Conservation (phyloP, 164 flowering plant species). For the Annona cherimola region DNA sequence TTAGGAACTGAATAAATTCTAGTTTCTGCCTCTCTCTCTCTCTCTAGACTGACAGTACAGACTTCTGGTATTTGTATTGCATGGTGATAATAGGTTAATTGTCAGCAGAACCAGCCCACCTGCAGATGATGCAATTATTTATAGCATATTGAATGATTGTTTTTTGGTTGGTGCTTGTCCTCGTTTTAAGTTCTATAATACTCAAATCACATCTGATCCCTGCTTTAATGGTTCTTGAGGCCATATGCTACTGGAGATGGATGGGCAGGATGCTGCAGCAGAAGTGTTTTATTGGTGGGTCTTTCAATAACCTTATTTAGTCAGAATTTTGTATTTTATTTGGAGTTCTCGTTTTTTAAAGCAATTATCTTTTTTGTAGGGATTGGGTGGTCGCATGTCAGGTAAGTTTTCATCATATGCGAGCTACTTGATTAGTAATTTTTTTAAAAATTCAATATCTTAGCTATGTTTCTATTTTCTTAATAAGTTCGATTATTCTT, state of each 20-base stretch:
- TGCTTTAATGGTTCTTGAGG: conserved; percentile 61
- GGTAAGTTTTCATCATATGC: neutral
- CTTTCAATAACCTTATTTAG: neutral
- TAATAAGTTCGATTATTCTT: no score
- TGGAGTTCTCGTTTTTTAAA: neutral
- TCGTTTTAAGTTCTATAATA: neutral
- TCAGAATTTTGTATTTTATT: neutral
- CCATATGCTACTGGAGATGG: conserved; percentile 41
- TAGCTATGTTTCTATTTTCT: neutral
- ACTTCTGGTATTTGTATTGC: no score
- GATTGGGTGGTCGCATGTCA: neutral
- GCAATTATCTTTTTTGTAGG: neutral
- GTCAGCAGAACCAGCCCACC: no score
- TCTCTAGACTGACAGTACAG: no score
- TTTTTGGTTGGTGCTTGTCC: no score
- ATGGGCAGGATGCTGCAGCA: conserved; percentile 9
- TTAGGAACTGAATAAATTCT: no score
- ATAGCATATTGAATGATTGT: no score
- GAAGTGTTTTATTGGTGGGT: conserved; percentile 6
- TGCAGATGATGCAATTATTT: no score
- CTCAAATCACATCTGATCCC: conserved; percentile 45
- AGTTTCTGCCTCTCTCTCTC: no score
- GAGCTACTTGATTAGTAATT: neutral
- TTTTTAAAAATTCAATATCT: conserved; percentile 4
- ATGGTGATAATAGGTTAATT: no score